Evolutionary conservation across 345 rosid species (phyloP).

Genomic region (Hypericum androsaemum): DNA sequence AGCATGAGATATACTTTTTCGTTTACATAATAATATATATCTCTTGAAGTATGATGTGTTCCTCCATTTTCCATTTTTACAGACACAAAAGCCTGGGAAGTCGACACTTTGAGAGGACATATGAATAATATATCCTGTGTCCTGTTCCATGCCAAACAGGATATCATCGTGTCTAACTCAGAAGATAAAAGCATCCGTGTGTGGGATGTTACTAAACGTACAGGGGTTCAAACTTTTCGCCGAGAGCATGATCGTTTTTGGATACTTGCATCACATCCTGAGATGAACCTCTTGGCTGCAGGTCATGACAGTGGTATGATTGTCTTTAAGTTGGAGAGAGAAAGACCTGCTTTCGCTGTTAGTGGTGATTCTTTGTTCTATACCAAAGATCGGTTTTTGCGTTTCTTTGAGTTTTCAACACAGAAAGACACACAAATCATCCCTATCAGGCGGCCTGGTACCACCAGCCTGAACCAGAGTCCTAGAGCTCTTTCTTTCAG

Average conservation of each 20-base stretch:
- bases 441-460: slow-evolving; percentile 79
- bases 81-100: slow-evolving; percentile 99
- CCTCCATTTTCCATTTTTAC: slow-evolving; percentile 19
- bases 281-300: slow-evolving; percentile 90
- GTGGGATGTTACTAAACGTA: slow-evolving; percentile 91
- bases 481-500: slow-evolving; percentile 88
- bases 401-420: slow-evolving; percentile 67
- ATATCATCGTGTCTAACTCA: slow-evolving; percentile 91
- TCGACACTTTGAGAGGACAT: slow-evolving; percentile 94
- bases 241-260: slow-evolving; percentile 96
- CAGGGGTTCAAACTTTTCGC: slow-evolving; percentile 87
- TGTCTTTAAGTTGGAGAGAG: slow-evolving; percentile 95
- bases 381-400: slow-evolving; percentile 69
- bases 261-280: slow-evolving; percentile 92
- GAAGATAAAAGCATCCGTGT: slow-evolving; percentile 96
- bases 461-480: slow-evolving; percentile 68
- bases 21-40: not conserved
- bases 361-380: slow-evolving; percentile 72
- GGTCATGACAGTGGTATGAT: slow-evolving; percentile 98
- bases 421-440: slow-evolving; percentile 67
- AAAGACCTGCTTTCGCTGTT: slow-evolving; percentile 80
- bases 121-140: slow-evolving; percentile 92
- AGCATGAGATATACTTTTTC: not conserved
- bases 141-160: slow-evolving; percentile 92
- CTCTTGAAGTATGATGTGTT: not conserved